Base-by-base conservation (phyloP, 768 basidiomycete species). In the Arthromyces matolae region DNA sequence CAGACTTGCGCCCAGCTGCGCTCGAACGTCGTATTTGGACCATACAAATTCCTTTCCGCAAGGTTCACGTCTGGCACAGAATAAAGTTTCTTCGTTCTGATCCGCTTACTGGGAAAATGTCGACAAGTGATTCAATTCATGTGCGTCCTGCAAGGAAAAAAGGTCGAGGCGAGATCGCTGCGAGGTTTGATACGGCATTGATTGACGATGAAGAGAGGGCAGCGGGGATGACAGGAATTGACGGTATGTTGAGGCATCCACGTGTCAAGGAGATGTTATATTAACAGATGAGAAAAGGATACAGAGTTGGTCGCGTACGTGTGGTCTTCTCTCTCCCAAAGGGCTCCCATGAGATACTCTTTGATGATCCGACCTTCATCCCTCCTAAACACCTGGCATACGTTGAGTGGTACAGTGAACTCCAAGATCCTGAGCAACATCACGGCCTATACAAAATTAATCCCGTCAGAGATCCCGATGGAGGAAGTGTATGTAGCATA, bases 111-210 rank as follows among this genome's bases (percentile, higher is more conserved):
- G 25, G 8, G 68, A 72, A 47, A 42, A 59, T n/a, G 52, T n/a
- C n/a, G n/a, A n/a, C n/a, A n/a, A n/a, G n/a, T n/a, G n/a, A n/a
- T n/a, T n/a, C n/a, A n/a, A n/a, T 69, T 5, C 67, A 73, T 54
- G 59, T 52, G 5, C 40, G 62, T n/a, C 55, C 56, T 23, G 14
- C 18, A 1, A 14, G 24, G 23, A 22, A 16, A 13, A 52, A 63
- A 39, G 50, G 39, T 12, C 49, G 51, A 5, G 50, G 57, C 0
- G 6, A 18, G 0, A 45, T 63, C 22, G 60, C 60, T 3, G 63
- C 50, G 1, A 49, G 64, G 3, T 74, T 72, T 56, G 71, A 76
- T 48, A 71, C 55, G 37, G 46, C 49, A 31, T 19, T 34, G 22
- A 44, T 47, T 25, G 38, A 39, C 57, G 3, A 13, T 8, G 22